A percentile compares a stretch with the other conserved stretches of the same genome.
Conservation (phyloP, 2,329 filamentous ascomycete species). For the Leptographium radiaticola region DNA sequence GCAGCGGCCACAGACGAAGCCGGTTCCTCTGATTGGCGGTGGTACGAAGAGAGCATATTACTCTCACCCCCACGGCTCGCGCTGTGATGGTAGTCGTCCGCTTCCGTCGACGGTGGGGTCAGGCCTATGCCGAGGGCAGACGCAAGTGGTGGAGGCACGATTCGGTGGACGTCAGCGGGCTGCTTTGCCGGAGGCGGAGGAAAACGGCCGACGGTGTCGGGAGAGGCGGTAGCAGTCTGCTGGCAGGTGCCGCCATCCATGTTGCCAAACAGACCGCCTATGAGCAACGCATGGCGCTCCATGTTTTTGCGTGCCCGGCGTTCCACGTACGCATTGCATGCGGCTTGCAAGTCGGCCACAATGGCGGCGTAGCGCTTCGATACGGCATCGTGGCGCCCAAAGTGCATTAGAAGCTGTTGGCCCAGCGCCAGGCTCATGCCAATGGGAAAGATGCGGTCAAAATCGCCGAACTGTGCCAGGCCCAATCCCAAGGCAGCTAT, state of each 20-base stretch:
- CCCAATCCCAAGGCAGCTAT: slow-evolving; percentile 30
- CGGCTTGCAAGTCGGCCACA: slow-evolving; percentile 12
- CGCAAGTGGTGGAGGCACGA: neutral
- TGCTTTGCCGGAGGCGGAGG: neutral
- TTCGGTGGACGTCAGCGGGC: neutral
- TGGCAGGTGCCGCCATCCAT: slow-evolving; percentile 7
- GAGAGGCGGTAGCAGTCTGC: too few relatives aligned
- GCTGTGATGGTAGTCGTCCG: neutral
- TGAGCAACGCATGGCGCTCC: slow-evolving; percentile 13
- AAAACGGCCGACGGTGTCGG: too few relatives aligned
- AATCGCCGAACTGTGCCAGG: slow-evolving; percentile 29
- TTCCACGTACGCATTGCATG: slow-evolving; percentile 14
- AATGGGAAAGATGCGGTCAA: slow-evolving; percentile 22
- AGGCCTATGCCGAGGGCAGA: neutral
- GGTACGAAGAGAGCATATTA: neutral
- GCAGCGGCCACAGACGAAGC: neutral
- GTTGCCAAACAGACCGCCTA: slow-evolving; percentile 15
- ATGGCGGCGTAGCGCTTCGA: slow-evolving; percentile 13
- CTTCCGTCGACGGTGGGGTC: neutral
- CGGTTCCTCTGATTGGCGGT: neutral
- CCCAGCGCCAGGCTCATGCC: slow-evolving; percentile 15
- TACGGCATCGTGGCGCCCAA: slow-evolving; percentile 14
- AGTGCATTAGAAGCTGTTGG: slow-evolving; percentile 13
- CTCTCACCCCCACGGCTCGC: neutral
- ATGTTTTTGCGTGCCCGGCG: slow-evolving; percentile 12